Conservation (phyloP, 345 rosid species). For the Brassica carinata region DNA sequence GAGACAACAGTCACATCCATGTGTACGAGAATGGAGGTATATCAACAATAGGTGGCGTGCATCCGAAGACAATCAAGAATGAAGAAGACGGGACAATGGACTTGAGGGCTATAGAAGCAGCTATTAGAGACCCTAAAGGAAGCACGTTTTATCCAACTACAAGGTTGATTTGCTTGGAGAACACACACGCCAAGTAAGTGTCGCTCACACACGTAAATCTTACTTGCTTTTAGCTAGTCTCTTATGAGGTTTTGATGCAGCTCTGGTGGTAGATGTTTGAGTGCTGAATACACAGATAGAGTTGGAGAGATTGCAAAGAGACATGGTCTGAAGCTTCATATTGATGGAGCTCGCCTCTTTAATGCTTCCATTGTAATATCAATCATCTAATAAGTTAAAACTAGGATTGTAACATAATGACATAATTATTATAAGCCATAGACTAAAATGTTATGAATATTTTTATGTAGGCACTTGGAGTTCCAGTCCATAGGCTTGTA, state of each 20-base stretch:
- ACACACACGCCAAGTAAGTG: conserved; percentile 85
- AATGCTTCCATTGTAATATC: conserved; percentile 74
- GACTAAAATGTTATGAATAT: background rate
- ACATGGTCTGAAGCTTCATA: conserved; percentile 87
- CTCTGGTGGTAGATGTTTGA: conserved; percentile 83
- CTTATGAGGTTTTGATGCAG: conserved; percentile 43
- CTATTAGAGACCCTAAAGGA: conserved; percentile 76
- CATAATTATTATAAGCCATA: background rate
- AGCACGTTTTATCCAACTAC: conserved; percentile 77
- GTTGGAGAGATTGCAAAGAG: conserved; percentile 83
- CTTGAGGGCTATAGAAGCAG: conserved; percentile 67
- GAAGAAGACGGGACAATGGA: conserved; percentile 88
- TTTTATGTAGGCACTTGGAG: conserved; percentile 70
- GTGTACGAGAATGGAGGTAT: conserved; percentile 91
- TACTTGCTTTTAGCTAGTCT: background rate
- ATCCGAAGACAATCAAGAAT: conserved; percentile 75
- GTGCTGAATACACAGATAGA: conserved; percentile 67
- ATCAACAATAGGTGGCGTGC: conserved; percentile 86
- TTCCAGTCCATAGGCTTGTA: conserved; percentile 78
- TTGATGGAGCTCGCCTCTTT: conserved; percentile 95
- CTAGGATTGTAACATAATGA: background rate
- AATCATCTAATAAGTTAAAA: background rate
- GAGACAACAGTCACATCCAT: conserved; percentile 75
- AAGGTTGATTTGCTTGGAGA: conserved; percentile 88
- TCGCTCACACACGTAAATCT: background rate